A percentile compares a stretch with the other conserved stretches of the same genome.
Evolutionary conservation across 2,329 filamentous ascomycete genomes (phyloP).

Genomic region (Pseudogymnoascus sp.): DNA sequence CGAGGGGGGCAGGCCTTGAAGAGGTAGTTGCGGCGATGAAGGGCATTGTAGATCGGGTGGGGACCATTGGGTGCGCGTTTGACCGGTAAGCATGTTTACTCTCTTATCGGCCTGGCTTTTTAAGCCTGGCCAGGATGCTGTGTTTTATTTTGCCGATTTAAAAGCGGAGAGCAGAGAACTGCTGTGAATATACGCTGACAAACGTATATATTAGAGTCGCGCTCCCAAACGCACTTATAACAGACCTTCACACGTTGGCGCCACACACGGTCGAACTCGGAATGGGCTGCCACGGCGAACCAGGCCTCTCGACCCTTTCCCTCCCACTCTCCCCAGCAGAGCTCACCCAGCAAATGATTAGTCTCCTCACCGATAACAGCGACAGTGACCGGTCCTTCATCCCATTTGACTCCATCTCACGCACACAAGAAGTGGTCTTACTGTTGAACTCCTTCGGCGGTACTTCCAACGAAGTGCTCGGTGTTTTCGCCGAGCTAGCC

Average conservation of each 20-base stretch:
- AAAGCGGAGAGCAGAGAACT: background rate
- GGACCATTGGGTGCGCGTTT: conserved; percentile 12
- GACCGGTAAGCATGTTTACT: conserved; percentile 1
- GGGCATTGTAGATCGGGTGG: background rate
- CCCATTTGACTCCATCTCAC: conserved; percentile 14
- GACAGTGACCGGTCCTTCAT: conserved; percentile 21
- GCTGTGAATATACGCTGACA: background rate
- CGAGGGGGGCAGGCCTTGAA: background rate
- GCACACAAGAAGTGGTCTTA: conserved; percentile 19
- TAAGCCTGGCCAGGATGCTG: background rate
- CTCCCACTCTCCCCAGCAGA: conserved; percentile 19
- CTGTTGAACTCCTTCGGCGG: conserved; percentile 21
- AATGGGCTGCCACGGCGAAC: conserved; percentile 11
- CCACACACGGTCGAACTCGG: conserved; percentile 15
- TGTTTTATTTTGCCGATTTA: background rate
- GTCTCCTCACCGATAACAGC: conserved; percentile 18
- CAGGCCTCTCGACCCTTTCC: conserved; percentile 18
- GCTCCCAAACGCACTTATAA: conserved; percentile 21
- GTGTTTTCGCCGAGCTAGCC: conserved; percentile 21
- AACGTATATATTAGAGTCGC: conserved; percentile 16
- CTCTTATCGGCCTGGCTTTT: background rate
- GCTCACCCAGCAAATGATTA: conserved; percentile 20
- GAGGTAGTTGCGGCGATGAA: background rate
- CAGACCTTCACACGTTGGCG: conserved; percentile 20
- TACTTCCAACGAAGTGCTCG: conserved; percentile 23